Evolutionary conservation across 1,284 basidiomycete genomes (phyloP).

Genomic region (Meripilus lineatus): DNA sequence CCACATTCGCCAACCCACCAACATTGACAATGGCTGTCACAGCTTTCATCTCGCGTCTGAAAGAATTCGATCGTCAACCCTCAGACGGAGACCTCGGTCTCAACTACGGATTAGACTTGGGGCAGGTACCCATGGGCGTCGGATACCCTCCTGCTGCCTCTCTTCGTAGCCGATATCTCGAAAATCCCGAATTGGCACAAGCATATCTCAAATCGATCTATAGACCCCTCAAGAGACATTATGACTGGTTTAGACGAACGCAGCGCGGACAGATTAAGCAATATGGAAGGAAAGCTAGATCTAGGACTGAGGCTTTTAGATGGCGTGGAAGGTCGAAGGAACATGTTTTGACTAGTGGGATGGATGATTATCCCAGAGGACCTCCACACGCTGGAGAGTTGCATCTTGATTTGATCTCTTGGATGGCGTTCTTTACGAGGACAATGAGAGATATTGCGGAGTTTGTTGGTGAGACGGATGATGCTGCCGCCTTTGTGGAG

Average conservation of each 20-base stretch:
- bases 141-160: conserved; percentile 8
- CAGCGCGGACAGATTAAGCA: conserved; percentile 91
- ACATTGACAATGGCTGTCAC: conserved; percentile 90
- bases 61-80: conserved; percentile 37
- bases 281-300: conserved; percentile 77
- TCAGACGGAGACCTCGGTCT: conserved; percentile 61
- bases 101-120: conserved; percentile 43
- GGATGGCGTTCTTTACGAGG: conserved; percentile 91
- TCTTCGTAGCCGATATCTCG: conserved; percentile 44
- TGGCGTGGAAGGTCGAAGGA: conserved; percentile 88
- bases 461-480: conserved; percentile 80
- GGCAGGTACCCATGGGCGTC: conserved; percentile 40
- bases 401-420: conserved; percentile 88
- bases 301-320: conserved; percentile 85
- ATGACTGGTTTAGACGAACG: conserved; percentile 92
- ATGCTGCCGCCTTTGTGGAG: conserved; percentile 67
- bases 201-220: conserved; percentile 79
- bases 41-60: conserved; percentile 78
- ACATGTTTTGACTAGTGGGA: conserved; percentile 89
- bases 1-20: conserved; percentile 91
- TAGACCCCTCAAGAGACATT: conserved; percentile 80
- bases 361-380: conserved; percentile 93
- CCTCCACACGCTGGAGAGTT: conserved; percentile 87
- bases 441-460: conserved; percentile 86
- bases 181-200: conserved; percentile 56